Percentiles rank a stretch among this genome's conserved stretches.
These are phyloP conservation scores for Borovskyia barvae DNA, from an alignment of 208 protist genomes.

Conservation along the genomic window DNA sequence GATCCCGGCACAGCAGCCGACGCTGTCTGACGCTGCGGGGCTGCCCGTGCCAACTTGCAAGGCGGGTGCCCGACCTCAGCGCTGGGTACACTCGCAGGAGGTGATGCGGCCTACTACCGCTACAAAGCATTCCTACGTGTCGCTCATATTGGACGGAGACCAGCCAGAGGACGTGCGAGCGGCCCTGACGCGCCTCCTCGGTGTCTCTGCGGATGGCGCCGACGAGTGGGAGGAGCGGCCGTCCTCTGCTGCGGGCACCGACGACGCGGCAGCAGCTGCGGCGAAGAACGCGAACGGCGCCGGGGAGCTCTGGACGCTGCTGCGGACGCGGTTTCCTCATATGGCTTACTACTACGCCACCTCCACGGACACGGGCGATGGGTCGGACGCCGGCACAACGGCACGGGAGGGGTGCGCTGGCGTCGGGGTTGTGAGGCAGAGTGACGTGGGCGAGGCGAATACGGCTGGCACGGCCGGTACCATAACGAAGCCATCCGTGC, in stretches of 20 bases:
- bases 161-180: conserved; percentile 31
- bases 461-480: not conserved
- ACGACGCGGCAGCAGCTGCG: not conserved
- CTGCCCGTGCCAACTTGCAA: not conserved
- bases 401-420: not conserved
- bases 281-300: not conserved
- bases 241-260: not conserved
- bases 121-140: conserved; percentile 55
- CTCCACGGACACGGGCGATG: not conserved
- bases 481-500: not conserved
- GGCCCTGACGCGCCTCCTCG: conserved; percentile 44
- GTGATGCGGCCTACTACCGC: conserved; percentile 54
- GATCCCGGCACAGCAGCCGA: no score
- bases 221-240: not conserved
- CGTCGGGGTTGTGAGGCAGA: no score
- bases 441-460: not conserved
- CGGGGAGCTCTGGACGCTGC: conserved; percentile 15
- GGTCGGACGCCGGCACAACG: not conserved
- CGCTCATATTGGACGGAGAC: conserved; percentile 77
- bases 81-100: conserved; percentile 48
- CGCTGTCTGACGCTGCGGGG: not conserved
- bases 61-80: not conserved
- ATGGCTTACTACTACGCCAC: conserved; percentile 13
- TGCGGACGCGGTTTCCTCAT: conserved; percentile 21
- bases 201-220: not conserved